Evolutionary conservation across 202 grass and related monocot genomes (phyloP).

Genomic region (Tripidium arundinaceum): DNA sequence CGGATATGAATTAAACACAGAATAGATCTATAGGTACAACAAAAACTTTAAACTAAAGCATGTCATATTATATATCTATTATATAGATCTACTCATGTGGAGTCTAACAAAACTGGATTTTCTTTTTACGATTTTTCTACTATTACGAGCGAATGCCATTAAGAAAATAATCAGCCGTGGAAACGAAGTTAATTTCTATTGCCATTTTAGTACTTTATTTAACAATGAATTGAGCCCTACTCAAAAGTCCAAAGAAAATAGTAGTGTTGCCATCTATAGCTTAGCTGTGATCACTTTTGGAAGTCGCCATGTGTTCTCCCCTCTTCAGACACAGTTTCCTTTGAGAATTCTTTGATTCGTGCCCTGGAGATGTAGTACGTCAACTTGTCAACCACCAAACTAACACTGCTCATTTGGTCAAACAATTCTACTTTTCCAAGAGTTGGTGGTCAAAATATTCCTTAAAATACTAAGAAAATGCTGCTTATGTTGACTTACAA

Average conservation of each 20-base stretch:
- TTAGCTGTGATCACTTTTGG: slow-evolving; percentile 14
- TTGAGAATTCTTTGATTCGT: background rate
- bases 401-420: background rate
- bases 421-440: background rate
- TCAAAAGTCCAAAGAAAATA: background rate
- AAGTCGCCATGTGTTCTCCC: slow-evolving; percentile 8
- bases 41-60: too few relatives aligned
- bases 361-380: background rate
- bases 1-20: too few relatives aligned
- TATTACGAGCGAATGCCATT: too few relatives aligned
- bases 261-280: background rate
- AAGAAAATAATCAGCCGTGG: too few relatives aligned
- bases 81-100: too few relatives aligned
- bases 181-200: background rate
- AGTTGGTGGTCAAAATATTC: background rate
- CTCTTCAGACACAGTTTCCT: background rate
- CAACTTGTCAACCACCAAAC: slow-evolving; percentile 22
- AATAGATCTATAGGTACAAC: too few relatives aligned
- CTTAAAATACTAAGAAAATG: background rate
- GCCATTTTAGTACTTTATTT: background rate
- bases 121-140: too few relatives aligned
- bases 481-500: background rate
- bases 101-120: too few relatives aligned
- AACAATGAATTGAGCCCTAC: background rate
- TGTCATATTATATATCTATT: too few relatives aligned